Evolutionary conservation across 2,329 filamentous ascomycete species (phyloP), one percentile per base, ranked within the genome.

Genomic region (Ceratocystis cacaofunesta): DNA sequence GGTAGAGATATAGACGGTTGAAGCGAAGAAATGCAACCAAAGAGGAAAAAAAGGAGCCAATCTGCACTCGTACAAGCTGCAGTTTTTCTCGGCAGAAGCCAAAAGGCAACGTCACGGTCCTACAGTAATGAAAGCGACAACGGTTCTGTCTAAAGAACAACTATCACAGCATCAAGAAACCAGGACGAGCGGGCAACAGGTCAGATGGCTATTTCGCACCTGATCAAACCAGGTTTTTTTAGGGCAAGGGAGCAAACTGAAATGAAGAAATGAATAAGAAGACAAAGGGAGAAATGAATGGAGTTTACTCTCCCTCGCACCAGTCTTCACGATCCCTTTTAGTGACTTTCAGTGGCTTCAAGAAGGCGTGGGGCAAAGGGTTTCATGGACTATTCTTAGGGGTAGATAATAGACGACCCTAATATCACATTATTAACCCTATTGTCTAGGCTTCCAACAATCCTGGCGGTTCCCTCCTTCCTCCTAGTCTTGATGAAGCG

Each of bases 351-450:
- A n/a, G 48, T 52, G n/a, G 55, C 55, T 52, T 52, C 7, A 17
- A n/a, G 28, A 36, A 36, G 36, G 55, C 55, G 30, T 32, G 55
- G 55, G 55, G 55, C 55, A 58, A 32, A 36, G 55, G 55, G 55
- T 58, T 58, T 58, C 55, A 58, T 32, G 28, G 55, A 30, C 55
- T 58, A 58, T 32, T 58, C 55, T 58, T 58, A 36, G 55, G 55
- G 55, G 25, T 19, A 6, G 5, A 6, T 4, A 2, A 3, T 6
- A n/a, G 10, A 41, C 36, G 12, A 58, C 55, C 55, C 55, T 58
- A 36, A 36, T 3, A n/a, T 3, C 3, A 15, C n/a, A 5, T 17
- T 8, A 1, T 15, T 58, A 58, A 58, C 55, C 55, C 55, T 58
- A 58, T 2, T n/a, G 2, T 2, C 30, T 36, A 58, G 28, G 55